Base-by-base conservation (phyloP, 352 stramenopile species). In the Aphanomyces cochlioides region DNA sequence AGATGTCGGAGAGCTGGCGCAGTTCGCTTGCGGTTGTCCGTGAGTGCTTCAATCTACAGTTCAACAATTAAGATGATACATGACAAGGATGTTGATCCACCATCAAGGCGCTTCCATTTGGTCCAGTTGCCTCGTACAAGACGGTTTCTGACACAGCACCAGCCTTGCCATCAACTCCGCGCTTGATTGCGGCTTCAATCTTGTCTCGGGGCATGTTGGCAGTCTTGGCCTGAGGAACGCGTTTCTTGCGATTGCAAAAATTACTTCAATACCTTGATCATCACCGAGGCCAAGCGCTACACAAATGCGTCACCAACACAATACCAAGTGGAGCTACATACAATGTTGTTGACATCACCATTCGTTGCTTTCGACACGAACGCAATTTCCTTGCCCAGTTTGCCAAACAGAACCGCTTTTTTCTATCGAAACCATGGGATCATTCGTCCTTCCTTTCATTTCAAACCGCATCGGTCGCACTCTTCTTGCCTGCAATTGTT, bases 181-280 rank as follows among this genome's bases (percentile, higher is more conserved):
- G 84, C 79, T 92, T 92, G 74, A 93, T 87, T 4, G 86, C 86
- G 34, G 81, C 82, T 63, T 92, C 86, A 60, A 93, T 93, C 74
- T 82, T 86, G 72, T 93, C 86, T 67, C 90, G 90, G 56, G 84
- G 74, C 84, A 92, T 92, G 73, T 93, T 93, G 41, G 77, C 81
- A 3, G 86, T 80, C 75, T 93, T 93, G 64, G 85, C 85, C 72
- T 90, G 88, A 67, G 78, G 82, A 61, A 90, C 8, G 53, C 56
- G 2, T 61, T 13, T 53, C 79, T 10, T 77, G 79, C 37, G 83
- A 81, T 36, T 74, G 71, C 47, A 83, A 73, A 43, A 84, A 80
- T 48, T 87, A 60, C 12, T 61, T 13, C 19, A 17, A 17, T 7
- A 19, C 48, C 64, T 56, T 72, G 36, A 67, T 56, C 41, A 74